phyloP scores from a whole-genome alignment of 2,329 filamentous ascomycete species.

The Exophiala viscosa region DNA sequence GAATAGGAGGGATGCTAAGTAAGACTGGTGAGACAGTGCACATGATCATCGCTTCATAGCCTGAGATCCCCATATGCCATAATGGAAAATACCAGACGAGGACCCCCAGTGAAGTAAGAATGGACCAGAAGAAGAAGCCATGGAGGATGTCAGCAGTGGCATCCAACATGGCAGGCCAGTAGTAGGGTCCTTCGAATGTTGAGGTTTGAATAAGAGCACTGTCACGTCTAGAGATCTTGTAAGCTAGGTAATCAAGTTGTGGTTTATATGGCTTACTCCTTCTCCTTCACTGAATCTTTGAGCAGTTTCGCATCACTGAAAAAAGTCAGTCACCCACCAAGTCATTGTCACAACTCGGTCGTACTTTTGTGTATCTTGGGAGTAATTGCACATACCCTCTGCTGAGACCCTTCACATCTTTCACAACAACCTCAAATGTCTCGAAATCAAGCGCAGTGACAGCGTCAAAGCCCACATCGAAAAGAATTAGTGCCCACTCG shows the following conservation, averaged over 20 bases:
- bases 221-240: conserved; percentile 59
- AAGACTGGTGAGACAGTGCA: conserved; percentile 75
- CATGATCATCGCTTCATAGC: conserved; percentile 88
- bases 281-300: conserved; percentile 56
- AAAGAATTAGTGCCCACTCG: conserved; percentile 91
- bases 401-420: conserved; percentile 82
- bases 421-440: conserved; percentile 80
- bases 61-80: conserved; percentile 98
- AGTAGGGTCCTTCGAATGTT: conserved; percentile 64
- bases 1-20: conserved; percentile 66
- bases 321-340: conserved; percentile 36
- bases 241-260: conserved; percentile 32
- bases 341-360: conserved; percentile 38
- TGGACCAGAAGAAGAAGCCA: conserved; percentile 96
- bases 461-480: conserved; percentile 94
- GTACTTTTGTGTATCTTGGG: conserved; percentile 73
- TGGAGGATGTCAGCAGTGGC: conserved; percentile 86
- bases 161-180: conserved; percentile 70
- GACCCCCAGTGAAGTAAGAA: conserved; percentile 82
- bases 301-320: conserved; percentile 49
- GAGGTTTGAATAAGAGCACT: conserved; percentile 64
- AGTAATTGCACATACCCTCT: conserved; percentile 99
- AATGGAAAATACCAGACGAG: conserved; percentile 97
- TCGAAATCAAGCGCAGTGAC: conserved; percentile 90
- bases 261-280: conserved; percentile 61